Evolutionary conservation across 2,329 filamentous ascomycete genomes (phyloP), one percentile per base, ranked within the genome.

Genomic region (Aspergillus neoniger): DNA sequence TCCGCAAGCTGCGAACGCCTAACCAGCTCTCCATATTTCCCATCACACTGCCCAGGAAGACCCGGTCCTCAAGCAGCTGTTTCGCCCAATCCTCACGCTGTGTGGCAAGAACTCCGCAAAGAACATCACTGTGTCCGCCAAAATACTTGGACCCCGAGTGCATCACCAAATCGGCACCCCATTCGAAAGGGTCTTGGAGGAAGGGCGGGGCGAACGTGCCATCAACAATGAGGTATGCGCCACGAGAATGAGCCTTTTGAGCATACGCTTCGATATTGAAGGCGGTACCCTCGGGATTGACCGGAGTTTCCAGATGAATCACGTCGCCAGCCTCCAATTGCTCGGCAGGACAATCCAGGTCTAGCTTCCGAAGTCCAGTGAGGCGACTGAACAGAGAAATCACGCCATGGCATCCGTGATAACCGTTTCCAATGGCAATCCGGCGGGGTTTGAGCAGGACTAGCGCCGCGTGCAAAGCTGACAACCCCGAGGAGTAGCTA

Each of bases 131-230:
- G 79, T 99, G 95, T 0, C 95, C 95, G 19, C 95, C 95, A 67
- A 99, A 86, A 77, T 98, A 99, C 82, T 98, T 99, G 17, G 93
- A 96, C 3, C 92, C 95, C 55, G 86, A 90, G 78, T 99, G 95
- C 91, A 98, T 90, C 36, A 96, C 86, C 1, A 93, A 77, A 76
- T 98, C 94, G 28, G 90, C 92, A 50, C 92, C 94, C 74, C 85
- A 89, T 28, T 76, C 72, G 70, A 98, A 95, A 0, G 95, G 93
- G 70, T 97, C 91, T 74, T 92, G 89, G 60, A 99, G 80, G 28
- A 91, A 91, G 32, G 95, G 95, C 43, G 95, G 95, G 3, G 88
- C 95, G 77, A 99, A 97, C 0, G 95, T 99, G 2, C 91, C 88
- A 76, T 99, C 95, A 1, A 98, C 90, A 12, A 89, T 89, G 51